Conservation (phyloP, 2,329 filamentous ascomycete genomes). For the Apiospora koreana region DNA sequence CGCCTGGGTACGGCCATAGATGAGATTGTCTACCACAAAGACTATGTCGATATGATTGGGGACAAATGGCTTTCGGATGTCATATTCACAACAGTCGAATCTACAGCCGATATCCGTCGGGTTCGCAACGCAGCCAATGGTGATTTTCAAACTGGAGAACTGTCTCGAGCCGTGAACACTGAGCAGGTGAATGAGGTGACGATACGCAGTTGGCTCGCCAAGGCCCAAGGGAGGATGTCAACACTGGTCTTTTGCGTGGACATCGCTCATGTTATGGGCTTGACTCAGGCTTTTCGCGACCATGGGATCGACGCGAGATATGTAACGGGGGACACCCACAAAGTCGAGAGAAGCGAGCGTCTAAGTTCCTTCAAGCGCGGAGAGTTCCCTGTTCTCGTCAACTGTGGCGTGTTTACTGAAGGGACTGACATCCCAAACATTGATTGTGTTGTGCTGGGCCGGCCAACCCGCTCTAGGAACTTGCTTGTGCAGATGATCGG, state of each 20-base stretch:
- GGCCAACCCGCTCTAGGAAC: conserved; percentile 91
- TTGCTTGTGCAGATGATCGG: conserved; percentile 97
- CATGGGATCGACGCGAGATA: conserved; percentile 81
- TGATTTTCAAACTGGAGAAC: conserved; percentile 77
- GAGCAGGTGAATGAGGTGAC: conserved; percentile 78
- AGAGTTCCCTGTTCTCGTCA: conserved; percentile 84
- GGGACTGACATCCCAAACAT: conserved; percentile 98
- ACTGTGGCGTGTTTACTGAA: conserved; percentile 96
- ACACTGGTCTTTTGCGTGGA: conserved; percentile 96
- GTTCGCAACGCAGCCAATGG: conserved; percentile 67
- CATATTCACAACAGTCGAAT: conserved; percentile 90
- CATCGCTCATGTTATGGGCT: conserved; percentile 72
- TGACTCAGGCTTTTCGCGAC: conserved; percentile 75
- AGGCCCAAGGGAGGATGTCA: conserved; percentile 72
- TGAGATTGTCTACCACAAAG: conserved; percentile 92
- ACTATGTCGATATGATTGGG: conserved; percentile 64
- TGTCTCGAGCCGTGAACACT: conserved; percentile 84
- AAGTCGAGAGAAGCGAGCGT: conserved; percentile 65
- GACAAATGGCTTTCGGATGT: conserved; percentile 92
- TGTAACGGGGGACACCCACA: conserved; percentile 80
- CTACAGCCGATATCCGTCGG: conserved; percentile 74
- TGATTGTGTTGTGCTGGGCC: conserved; percentile 85
- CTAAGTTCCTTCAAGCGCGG: conserved; percentile 75
- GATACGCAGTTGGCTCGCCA: conserved; percentile 81
- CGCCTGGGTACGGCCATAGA: conserved; percentile 84